These are phyloP conservation scores for Graphilbum ipis-grandicollis DNA, from an alignment of 2,329 filamentous ascomycete species.

Conservation along the genomic window DNA sequence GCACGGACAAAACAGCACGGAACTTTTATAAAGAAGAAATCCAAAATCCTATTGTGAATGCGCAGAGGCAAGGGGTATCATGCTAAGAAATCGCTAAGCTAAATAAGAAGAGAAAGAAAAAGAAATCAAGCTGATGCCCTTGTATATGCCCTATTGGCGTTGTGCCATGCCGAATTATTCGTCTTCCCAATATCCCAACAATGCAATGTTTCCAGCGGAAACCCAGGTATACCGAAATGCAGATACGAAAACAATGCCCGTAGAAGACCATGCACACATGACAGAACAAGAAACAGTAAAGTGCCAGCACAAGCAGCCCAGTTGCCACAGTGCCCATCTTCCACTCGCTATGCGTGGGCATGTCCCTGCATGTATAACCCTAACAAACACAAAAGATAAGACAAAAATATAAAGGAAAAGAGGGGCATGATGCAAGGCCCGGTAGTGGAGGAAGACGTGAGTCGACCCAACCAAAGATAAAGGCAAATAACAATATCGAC, in stretches of 20 bases:
- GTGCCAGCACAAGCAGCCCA: neutral
- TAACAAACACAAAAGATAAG: neutral
- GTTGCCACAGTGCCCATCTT: too few species aligned
- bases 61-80: neutral
- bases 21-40: too few species aligned
- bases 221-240: neutral
- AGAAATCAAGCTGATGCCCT: neutral
- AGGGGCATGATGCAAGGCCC: neutral
- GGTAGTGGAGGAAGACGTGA: too few species aligned
- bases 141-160: neutral
- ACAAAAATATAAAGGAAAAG: neutral
- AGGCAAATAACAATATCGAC: neutral
- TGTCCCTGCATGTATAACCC: neutral
- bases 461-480: too few species aligned
- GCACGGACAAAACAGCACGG: too few species aligned
- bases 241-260: neutral
- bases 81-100: neutral
- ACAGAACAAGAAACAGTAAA: neutral
- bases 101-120: neutral
- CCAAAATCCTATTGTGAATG: slow-evolving; percentile 1
- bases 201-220: neutral
- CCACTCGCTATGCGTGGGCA: neutral
- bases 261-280: neutral
- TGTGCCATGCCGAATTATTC: neutral
- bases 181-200: neutral